Evolutionary conservation across 257 asterid genomes (phyloP).

Genomic region (Solanum sejunctum): DNA sequence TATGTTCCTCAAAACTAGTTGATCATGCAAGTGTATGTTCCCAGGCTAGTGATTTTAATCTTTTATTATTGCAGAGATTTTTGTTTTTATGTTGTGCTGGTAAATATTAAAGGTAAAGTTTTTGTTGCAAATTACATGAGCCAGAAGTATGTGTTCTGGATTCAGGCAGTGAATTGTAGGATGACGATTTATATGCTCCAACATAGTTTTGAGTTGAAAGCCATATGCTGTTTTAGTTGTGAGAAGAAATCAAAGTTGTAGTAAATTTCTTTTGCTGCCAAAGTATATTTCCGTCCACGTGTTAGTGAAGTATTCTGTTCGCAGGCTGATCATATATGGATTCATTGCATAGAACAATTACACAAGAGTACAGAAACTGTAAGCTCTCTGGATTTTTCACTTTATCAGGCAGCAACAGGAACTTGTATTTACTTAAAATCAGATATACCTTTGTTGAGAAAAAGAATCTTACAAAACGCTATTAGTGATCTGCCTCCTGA

Average conservation of each 20-base stretch:
- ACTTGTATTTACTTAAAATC: background rate
- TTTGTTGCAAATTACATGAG: background rate
- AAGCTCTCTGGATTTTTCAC: conserved; percentile 9
- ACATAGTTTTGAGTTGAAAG: background rate
- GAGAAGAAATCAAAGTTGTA: background rate
- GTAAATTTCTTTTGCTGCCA: background rate
- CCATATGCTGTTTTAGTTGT: background rate
- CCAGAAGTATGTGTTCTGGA: background rate
- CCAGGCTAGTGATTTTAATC: background rate
- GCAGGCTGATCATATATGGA: conserved; percentile 41
- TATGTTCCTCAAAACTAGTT: background rate
- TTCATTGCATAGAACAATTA: conserved; percentile 25
- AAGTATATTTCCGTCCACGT: background rate
- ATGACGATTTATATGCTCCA: background rate
- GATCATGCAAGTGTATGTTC: background rate
- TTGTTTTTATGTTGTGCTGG: background rate
- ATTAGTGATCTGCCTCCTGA: conserved; percentile 20
- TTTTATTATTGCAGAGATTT: background rate
- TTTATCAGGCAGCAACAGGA: background rate
- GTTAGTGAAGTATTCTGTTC: background rate
- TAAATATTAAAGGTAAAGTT: background rate
- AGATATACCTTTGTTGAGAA: conserved; percentile 11
- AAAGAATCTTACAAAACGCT: conserved; percentile 19
- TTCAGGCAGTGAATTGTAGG: background rate
- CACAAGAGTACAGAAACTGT: conserved; percentile 12